phyloP scores from a whole-genome alignment of 768 basidiomycete genomes.

The Pulveroboletus frians region DNA sequence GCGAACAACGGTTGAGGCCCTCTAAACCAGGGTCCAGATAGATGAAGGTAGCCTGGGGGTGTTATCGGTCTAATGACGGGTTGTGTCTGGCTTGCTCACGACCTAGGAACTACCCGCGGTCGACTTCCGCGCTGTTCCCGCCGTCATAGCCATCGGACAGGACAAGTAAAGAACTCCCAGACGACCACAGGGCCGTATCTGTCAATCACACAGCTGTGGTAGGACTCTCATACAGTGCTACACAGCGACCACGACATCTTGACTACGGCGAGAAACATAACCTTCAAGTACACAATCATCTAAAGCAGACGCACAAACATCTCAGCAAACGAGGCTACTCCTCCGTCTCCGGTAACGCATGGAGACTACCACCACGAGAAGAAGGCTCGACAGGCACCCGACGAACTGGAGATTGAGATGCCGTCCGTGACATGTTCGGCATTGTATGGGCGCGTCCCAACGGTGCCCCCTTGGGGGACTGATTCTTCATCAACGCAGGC shows the following conservation, averaged over 20 bases:
- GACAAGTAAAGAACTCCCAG: too few relatives aligned
- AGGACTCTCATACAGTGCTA: too few relatives aligned
- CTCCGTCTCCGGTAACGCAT: not conserved
- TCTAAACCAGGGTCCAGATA: not conserved
- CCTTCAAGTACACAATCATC: conserved; percentile 3
- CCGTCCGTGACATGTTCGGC: conserved; percentile 3
- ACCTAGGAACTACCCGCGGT: too few relatives aligned
- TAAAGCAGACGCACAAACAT: not conserved
- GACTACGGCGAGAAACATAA: not conserved
- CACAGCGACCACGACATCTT: not conserved
- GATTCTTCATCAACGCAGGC: conserved; percentile 1
- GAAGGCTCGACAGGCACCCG: not conserved
- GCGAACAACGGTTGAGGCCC: not conserved
- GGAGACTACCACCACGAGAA: conserved; percentile 1
- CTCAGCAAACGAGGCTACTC: not conserved
- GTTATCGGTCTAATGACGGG: not conserved
- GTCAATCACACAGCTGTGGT: too few relatives aligned
- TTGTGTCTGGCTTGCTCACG: too few relatives aligned
- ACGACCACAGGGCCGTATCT: too few relatives aligned
- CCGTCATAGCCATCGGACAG: too few relatives aligned
- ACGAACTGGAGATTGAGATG: not conserved
- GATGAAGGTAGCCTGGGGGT: not conserved
- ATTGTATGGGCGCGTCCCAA: conserved; percentile 17
- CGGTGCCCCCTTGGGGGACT: not conserved
- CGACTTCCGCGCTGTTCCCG: too few relatives aligned